Evolutionary conservation across 306 rosid genomes (phyloP).

Genomic region (Casuarina glauca): DNA sequence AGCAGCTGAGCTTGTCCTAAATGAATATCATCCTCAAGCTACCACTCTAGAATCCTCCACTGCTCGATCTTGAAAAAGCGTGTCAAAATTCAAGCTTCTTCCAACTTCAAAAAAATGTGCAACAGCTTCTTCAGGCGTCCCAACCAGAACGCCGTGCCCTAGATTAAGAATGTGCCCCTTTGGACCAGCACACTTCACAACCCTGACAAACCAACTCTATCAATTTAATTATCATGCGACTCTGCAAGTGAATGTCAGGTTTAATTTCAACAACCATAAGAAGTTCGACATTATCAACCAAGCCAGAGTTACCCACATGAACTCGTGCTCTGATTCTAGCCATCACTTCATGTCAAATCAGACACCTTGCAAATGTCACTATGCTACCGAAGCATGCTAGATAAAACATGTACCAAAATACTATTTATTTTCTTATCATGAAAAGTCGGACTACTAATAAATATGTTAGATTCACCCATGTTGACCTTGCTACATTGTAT

Average conservation of each 20-base stretch:
- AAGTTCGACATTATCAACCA: not conserved
- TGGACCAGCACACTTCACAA: conserved; percentile 89
- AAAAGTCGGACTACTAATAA: not conserved
- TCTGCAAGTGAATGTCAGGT: not conserved
- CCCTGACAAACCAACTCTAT: conserved; percentile 52
- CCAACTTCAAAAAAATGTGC: conserved; percentile 95
- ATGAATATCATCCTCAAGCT: conserved; percentile 24
- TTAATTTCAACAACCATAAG: not conserved
- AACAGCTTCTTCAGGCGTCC: conserved; percentile 96
- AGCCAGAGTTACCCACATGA: not conserved
- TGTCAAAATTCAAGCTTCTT: conserved; percentile 73
- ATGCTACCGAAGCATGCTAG: not conserved
- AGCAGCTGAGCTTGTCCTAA: not conserved
- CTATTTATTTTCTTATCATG: not conserved
- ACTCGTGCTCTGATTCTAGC: not conserved
- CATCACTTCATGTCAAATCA: not conserved
- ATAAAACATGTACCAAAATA: not conserved
- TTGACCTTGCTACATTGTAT: conserved; percentile 1
- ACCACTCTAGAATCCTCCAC: conserved; percentile 58
- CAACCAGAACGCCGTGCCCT: conserved; percentile 94
- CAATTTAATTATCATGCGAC: not conserved
- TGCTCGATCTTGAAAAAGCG: conserved; percentile 42
- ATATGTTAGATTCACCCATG: not conserved
- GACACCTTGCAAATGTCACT: not conserved
- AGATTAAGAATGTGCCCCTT: conserved; percentile 91